Percentiles rank a stretch among this genome's conserved stretches.
phyloP scores from a whole-genome alignment of 2,329 filamentous ascomycete species.

The Trichophyton simii region DNA sequence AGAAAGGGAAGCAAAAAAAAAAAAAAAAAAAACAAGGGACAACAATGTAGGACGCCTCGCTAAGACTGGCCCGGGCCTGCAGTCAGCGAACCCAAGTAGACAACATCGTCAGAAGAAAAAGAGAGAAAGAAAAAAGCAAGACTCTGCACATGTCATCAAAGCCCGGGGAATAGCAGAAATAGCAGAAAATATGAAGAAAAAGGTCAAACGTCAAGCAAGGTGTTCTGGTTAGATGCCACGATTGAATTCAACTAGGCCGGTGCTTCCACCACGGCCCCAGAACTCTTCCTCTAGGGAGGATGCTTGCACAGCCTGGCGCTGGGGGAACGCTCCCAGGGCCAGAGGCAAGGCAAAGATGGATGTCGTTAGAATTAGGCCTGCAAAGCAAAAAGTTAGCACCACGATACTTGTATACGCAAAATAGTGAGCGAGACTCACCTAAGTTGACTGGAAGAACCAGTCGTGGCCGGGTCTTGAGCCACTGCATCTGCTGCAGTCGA shows the following conservation, averaged over 20 bases:
- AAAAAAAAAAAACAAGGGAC: too few relatives aligned
- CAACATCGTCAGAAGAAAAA: neutral
- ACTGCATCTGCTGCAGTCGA: constrained; percentile 67
- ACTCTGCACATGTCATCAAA: neutral
- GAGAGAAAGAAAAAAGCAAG: neutral
- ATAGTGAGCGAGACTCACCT: constrained; percentile 30
- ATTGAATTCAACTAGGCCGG: constrained; percentile 88
- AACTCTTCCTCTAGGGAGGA: constrained; percentile 75
- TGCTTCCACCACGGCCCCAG: constrained; percentile 62
- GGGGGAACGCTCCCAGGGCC: constrained; percentile 83
- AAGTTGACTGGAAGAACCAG: constrained; percentile 75
- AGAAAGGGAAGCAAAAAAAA: neutral
- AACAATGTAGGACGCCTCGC: neutral
- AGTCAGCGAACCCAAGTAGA: constrained; percentile 1
- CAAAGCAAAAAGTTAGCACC: neutral
- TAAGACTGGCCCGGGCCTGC: neutral
- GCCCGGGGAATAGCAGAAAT: neutral
- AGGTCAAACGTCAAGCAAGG: neutral
- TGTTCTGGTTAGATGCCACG: constrained; percentile 57
- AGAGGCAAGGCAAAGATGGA: constrained; percentile 81
- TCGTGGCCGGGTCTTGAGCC: constrained; percentile 64
- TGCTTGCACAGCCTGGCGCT: constrained; percentile 69
- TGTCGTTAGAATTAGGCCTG: constrained; percentile 64
- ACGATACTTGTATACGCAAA: neutral
- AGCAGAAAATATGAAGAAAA: neutral